Conservation (phyloP, 768 basidiomycete genomes). For the Suillus clintonianus region DNA sequence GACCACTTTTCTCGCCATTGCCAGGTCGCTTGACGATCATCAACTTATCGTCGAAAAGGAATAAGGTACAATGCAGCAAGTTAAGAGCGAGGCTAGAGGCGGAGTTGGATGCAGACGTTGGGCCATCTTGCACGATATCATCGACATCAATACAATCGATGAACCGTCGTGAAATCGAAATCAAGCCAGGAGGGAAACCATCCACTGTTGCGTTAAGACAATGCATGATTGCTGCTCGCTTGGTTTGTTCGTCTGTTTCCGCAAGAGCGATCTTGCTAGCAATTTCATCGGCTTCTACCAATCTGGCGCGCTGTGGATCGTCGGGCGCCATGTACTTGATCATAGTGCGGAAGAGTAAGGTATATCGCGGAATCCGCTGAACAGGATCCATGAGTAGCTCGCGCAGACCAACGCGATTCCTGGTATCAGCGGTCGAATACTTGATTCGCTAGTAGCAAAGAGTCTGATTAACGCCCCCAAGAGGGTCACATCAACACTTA, state of each 20-base stretch:
- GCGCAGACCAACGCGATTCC: conserved; percentile 83
- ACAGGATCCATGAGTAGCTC: conserved; percentile 97
- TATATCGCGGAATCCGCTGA: conserved; percentile 94
- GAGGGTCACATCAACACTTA: conserved; percentile 34
- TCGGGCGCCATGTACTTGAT: conserved; percentile 81
- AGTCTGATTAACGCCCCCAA: conserved; percentile 9
- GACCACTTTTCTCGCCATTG: conserved; percentile 75
- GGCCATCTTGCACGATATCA: conserved; percentile 62
- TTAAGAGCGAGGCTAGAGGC: conserved; percentile 42
- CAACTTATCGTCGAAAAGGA: conserved; percentile 93
- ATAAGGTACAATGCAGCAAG: conserved; percentile 80
- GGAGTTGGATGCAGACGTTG: conserved; percentile 41
- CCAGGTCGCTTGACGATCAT: conserved; percentile 86
- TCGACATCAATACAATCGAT: conserved; percentile 94
- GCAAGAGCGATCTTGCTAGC: conserved; percentile 90
- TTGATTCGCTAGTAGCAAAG: conserved; percentile 66
- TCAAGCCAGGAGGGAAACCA: conserved; percentile 87
- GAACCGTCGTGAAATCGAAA: conserved; percentile 84
- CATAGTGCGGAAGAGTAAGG: conserved; percentile 90
- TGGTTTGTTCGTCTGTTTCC: conserved; percentile 90
- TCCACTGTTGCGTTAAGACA: conserved; percentile 84
- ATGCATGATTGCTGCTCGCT: conserved; percentile 85
- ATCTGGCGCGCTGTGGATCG: conserved; percentile 76
- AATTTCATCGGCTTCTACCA: conserved; percentile 83
- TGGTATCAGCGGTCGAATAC: conserved; percentile 72